Conservation (phyloP, 2,329 filamentous ascomycete genomes). For the Podosphaera xanthii region DNA sequence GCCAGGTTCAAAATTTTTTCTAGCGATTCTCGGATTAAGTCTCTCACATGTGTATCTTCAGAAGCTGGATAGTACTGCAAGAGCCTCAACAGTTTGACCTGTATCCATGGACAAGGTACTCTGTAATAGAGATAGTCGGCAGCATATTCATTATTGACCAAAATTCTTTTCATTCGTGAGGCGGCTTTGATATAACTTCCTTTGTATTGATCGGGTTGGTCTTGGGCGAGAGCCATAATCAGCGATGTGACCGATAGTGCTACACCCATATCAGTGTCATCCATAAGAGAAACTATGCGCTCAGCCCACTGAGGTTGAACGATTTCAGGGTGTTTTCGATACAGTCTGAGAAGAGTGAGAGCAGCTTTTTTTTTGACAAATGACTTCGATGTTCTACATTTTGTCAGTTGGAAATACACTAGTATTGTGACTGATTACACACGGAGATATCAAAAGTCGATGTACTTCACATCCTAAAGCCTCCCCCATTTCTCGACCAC, state of each 20-base stretch:
- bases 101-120: conserved; percentile 96
- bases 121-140: conserved; percentile 96
- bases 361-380: conserved; percentile 99
- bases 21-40: conserved; percentile 76
- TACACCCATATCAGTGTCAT: conserved; percentile 83
- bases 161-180: conserved; percentile 65
- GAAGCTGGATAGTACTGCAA: conserved; percentile 94
- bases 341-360: conserved; percentile 73
- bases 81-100: conserved; percentile 77
- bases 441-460: conserved; percentile 83
- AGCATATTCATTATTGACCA: conserved; percentile 75
- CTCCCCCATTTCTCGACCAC: conserved; percentile 91
- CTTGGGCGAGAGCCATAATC: conserved; percentile 82
- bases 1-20: conserved; percentile 80
- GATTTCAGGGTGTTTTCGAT: conserved; percentile 83
- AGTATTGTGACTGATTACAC: conserved; percentile 18
- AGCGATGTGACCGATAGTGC: conserved; percentile 87
- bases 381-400: conserved; percentile 53
- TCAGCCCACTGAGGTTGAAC: conserved; percentile 95
- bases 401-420: conserved; percentile 4
- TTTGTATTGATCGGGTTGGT: conserved; percentile 83
- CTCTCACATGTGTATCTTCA: conserved; percentile 77
- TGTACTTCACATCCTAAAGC: conserved; percentile 82
- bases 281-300: conserved; percentile 96
- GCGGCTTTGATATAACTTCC: conserved; percentile 89